Percentiles rank a stretch among this genome's conserved stretches.
phyloP scores from a whole-genome alignment of 805 yeast genomes.

The Kodamaea leandrae region DNA sequence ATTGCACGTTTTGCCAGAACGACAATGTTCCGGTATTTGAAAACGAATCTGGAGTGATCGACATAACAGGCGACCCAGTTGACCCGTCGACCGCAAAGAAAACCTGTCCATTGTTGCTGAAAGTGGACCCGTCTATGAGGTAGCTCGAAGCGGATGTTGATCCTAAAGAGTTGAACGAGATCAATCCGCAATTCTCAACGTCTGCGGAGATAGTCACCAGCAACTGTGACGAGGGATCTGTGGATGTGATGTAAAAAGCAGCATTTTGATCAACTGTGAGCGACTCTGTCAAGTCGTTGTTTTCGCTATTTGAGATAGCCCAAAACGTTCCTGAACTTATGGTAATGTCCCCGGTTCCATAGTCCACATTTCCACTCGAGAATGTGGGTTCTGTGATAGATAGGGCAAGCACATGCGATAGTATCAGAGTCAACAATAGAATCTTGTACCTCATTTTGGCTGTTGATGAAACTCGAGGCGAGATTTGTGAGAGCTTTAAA shows the following conservation, averaged over 20 bases:
- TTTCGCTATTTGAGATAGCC: slow-evolving; percentile 16
- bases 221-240: slow-evolving; percentile 7
- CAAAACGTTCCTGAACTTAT: slow-evolving; percentile 16
- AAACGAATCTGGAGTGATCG: slow-evolving; percentile 6
- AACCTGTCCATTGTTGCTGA: slow-evolving; percentile 10
- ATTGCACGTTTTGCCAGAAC: slow-evolving; percentile 16
- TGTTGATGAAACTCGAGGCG: too few species aligned
- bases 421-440: too few species aligned
- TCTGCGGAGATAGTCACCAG: slow-evolving; percentile 11
- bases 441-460: too few species aligned
- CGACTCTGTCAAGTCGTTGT: slow-evolving; percentile 14
- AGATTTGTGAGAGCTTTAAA: too few species aligned
- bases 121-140: slow-evolving; percentile 4
- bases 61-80: slow-evolving; percentile 9
- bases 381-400: slow-evolving; percentile 16
- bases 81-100: slow-evolving; percentile 13
- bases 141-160: slow-evolving; percentile 10
- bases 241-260: slow-evolving; percentile 16
- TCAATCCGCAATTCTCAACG: slow-evolving; percentile 17
- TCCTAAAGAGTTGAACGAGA: slow-evolving; percentile 14
- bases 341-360: slow-evolving; percentile 18
- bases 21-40: slow-evolving; percentile 20
- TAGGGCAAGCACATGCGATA: slow-evolving; percentile 12
- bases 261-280: slow-evolving; percentile 14
- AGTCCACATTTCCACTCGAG: slow-evolving; percentile 9